These are phyloP conservation scores for Elsinoe necatrix DNA, from an alignment of 2,329 filamentous ascomycete species.

Conservation along the genomic window DNA sequence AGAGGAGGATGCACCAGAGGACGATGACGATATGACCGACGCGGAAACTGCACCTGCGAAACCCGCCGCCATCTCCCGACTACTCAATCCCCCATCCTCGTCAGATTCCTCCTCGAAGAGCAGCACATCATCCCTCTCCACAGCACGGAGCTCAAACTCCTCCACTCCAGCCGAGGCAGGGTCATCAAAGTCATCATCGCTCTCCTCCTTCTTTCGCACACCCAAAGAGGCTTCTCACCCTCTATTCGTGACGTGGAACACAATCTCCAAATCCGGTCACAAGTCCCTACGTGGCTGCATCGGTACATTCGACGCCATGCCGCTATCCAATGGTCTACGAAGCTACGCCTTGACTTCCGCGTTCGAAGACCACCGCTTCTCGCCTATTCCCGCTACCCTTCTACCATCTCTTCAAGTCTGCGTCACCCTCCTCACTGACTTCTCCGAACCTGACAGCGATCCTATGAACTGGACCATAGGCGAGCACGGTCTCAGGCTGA, in stretches of 20 bases:
- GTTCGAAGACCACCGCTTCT: slow-evolving; percentile 56
- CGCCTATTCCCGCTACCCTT: slow-evolving; percentile 56
- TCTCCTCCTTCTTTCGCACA: slow-evolving; percentile 28
- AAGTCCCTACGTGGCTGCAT: slow-evolving; percentile 84
- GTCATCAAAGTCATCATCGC: slow-evolving; percentile 38
- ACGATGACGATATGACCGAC: slow-evolving; percentile 25
- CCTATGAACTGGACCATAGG: slow-evolving; percentile 81
- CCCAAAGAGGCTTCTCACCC: slow-evolving; percentile 44
- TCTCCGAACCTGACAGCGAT: slow-evolving; percentile 51
- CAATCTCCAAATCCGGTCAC: slow-evolving; percentile 50
- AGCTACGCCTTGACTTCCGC: slow-evolving; percentile 77
- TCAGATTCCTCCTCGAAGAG: slow-evolving; percentile 26
- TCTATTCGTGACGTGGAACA: slow-evolving; percentile 95
- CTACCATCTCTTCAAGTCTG: slow-evolving; percentile 63
- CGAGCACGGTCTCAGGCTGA: slow-evolving; percentile 76
- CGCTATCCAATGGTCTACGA: slow-evolving; percentile 62
- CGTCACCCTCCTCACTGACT: slow-evolving; percentile 61
- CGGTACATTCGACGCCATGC: slow-evolving; percentile 77
- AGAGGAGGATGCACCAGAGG: slow-evolving; percentile 21
- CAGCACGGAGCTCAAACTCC: slow-evolving; percentile 15
- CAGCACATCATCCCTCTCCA: slow-evolving; percentile 23
- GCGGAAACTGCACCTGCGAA: slow-evolving; percentile 26
- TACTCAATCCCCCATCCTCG: slow-evolving; percentile 27
- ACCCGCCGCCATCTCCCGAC: slow-evolving; percentile 38
- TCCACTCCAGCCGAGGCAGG: slow-evolving; percentile 38